Conservation (phyloP, 257 asterid species). For the Gardenia jasminoides region DNA sequence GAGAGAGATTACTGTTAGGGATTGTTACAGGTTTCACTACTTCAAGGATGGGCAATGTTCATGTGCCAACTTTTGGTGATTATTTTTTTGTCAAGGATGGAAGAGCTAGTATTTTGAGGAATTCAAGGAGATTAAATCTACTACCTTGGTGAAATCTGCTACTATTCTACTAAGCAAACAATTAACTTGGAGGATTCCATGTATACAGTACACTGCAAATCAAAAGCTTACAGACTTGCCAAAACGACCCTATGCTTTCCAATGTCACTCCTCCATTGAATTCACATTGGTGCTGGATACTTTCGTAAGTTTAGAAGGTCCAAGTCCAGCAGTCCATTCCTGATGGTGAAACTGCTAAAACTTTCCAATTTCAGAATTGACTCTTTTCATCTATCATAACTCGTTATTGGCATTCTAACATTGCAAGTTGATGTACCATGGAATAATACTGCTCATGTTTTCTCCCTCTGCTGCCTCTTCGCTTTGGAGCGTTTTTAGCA, state of each 20-base stretch:
- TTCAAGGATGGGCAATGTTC: slow-evolving; percentile 61
- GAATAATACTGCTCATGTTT: neutral
- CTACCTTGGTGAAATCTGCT: neutral
- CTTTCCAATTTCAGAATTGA: neutral
- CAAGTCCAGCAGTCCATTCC: neutral
- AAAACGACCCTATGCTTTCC: neutral
- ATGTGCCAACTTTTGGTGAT: slow-evolving; percentile 69
- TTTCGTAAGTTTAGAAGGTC: neutral
- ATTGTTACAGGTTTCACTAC: slow-evolving; percentile 69
- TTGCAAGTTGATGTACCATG: neutral
- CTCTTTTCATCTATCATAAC: neutral
- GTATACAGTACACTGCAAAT: neutral
- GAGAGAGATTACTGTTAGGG: slow-evolving; percentile 66
- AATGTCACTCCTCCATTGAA: neutral
- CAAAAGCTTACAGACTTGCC: neutral
- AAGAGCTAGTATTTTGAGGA: neutral
- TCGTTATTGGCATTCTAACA: neutral
- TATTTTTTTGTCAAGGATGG: neutral
- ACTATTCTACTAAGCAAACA: neutral
- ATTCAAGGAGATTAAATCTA: neutral
- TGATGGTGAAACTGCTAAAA: too few relatives aligned
- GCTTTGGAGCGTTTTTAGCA: neutral
- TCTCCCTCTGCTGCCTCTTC: neutral
- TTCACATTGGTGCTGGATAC: neutral
- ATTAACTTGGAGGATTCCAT: neutral